Evolutionary conservation across 2,329 filamentous ascomycete genomes (phyloP).

Genomic region (Ophiostoma pallidulum): DNA sequence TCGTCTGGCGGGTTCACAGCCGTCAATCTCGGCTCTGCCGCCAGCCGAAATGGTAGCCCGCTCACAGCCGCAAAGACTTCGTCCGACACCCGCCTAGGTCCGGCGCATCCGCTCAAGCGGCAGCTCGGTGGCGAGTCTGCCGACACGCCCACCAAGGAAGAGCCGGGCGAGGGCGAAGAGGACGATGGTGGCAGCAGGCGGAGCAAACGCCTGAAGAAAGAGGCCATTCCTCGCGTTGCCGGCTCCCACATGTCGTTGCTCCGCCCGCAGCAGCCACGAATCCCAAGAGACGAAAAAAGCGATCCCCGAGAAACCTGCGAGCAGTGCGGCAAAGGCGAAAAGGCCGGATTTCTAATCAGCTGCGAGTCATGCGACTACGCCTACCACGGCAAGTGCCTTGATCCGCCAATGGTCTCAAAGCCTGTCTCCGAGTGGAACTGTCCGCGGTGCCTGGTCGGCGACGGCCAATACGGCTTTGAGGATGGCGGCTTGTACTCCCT

Average conservation of each 20-base stretch:
- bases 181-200: slow-evolving; percentile 66
- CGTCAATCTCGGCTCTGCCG: slow-evolving; percentile 59
- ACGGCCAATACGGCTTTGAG: slow-evolving; percentile 94
- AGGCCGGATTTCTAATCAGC: slow-evolving; percentile 58
- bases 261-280: slow-evolving; percentile 65
- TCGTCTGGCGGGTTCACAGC: slow-evolving; percentile 58
- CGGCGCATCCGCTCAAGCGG: slow-evolving; percentile 62
- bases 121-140: slow-evolving; percentile 52
- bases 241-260: slow-evolving; percentile 96
- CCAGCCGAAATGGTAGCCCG: slow-evolving; percentile 53
- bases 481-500: slow-evolving; percentile 93
- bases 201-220: slow-evolving; percentile 88
- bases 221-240: slow-evolving; percentile 71
- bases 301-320: slow-evolving; percentile 62
- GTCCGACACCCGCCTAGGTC: slow-evolving; percentile 49
- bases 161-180: slow-evolving; percentile 36
- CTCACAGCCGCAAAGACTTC: slow-evolving; percentile 54
- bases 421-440: slow-evolving; percentile 94
- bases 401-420: slow-evolving; percentile 68
- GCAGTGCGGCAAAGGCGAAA: slow-evolving; percentile 71
- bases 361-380: slow-evolving; percentile 90
- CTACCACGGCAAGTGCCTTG: slow-evolving; percentile 79
- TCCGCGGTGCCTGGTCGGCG: slow-evolving; percentile 86
- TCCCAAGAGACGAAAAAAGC: slow-evolving; percentile 44
- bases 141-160: slow-evolving; percentile 40